These are phyloP conservation scores for Xylaria curta DNA, from an alignment of 495 filamentous ascomycete species.

Conservation along the genomic window DNA sequence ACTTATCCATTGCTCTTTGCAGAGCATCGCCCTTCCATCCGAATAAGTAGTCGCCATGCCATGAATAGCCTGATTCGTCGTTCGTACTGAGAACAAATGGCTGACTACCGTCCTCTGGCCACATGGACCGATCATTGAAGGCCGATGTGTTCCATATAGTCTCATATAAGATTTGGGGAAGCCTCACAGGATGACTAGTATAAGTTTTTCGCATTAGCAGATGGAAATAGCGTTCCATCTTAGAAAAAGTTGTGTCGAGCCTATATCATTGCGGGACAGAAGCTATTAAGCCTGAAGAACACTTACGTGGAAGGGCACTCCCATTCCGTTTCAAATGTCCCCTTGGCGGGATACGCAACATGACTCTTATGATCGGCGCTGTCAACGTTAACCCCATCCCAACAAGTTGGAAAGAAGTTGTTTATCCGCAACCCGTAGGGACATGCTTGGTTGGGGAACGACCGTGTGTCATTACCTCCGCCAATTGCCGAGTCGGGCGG, in stretches of 20 bases:
- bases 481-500: background rate
- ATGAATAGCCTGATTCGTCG: background rate
- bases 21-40: background rate
- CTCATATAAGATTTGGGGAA: slow-evolving; percentile 46
- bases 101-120: slow-evolving; percentile 43
- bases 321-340: background rate
- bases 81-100: slow-evolving; percentile 41
- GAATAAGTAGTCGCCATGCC: background rate
- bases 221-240: background rate
- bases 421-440: slow-evolving; percentile 46
- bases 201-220: slow-evolving; percentile 38
- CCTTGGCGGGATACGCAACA: background rate
- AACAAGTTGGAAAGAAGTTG: slow-evolving; percentile 38
- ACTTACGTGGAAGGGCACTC: background rate
- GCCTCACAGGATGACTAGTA: slow-evolving; percentile 35
- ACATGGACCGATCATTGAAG: slow-evolving; percentile 47
- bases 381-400: slow-evolving; percentile 42
- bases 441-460: slow-evolving; percentile 42
- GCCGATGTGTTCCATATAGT: slow-evolving; percentile 43
- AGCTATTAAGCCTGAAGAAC: background rate
- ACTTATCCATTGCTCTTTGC: background rate
- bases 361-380: background rate
- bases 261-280: background rate
- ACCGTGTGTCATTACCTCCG: slow-evolving; percentile 33
- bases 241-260: background rate